Conservation (phyloP, 2,329 filamentous ascomycete species). For the Nemania sp. region DNA sequence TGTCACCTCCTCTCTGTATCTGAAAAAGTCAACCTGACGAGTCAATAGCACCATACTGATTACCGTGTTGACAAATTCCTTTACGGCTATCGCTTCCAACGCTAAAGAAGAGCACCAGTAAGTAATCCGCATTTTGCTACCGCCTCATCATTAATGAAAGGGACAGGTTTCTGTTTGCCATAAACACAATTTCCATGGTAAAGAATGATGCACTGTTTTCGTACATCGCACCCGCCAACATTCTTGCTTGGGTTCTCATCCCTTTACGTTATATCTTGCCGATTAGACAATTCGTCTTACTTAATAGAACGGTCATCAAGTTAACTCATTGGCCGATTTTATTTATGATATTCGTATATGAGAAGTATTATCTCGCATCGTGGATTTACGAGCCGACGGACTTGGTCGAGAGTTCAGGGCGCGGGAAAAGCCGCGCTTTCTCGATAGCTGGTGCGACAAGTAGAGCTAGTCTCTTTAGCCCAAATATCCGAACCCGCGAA, state of each 20-base stretch:
- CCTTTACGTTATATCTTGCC: constrained; percentile 85
- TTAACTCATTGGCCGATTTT: constrained; percentile 88
- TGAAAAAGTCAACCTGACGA: constrained; percentile 37
- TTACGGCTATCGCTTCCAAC: constrained; percentile 94
- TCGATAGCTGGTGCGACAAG: constrained; percentile 69
- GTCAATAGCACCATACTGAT: constrained; percentile 82
- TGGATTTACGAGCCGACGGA: constrained; percentile 86
- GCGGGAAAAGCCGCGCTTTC: constrained; percentile 62
- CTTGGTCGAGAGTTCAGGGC: constrained; percentile 78
- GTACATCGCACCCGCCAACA: constrained; percentile 90
- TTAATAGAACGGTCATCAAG: constrained; percentile 94
- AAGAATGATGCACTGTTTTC: constrained; percentile 98
- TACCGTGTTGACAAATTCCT: constrained; percentile 95
- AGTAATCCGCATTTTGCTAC: constrained; percentile 42
- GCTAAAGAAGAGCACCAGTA: constrained; percentile 89
- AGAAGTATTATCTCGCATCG: constrained; percentile 80
- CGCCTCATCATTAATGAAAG: constrained; percentile 26
- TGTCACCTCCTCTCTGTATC: constrained; percentile 26
- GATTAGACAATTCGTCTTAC: constrained; percentile 81
- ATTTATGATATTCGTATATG: constrained; percentile 88
- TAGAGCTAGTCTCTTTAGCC: constrained; percentile 77
- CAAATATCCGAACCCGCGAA: constrained; percentile 78
- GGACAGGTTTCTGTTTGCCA: constrained; percentile 83
- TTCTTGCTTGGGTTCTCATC: constrained; percentile 89
- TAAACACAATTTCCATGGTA: constrained; percentile 98